These are phyloP conservation scores for Cordyceps militaris DNA, from an alignment of 2,329 filamentous ascomycete genomes.

Conservation along the genomic window DNA sequence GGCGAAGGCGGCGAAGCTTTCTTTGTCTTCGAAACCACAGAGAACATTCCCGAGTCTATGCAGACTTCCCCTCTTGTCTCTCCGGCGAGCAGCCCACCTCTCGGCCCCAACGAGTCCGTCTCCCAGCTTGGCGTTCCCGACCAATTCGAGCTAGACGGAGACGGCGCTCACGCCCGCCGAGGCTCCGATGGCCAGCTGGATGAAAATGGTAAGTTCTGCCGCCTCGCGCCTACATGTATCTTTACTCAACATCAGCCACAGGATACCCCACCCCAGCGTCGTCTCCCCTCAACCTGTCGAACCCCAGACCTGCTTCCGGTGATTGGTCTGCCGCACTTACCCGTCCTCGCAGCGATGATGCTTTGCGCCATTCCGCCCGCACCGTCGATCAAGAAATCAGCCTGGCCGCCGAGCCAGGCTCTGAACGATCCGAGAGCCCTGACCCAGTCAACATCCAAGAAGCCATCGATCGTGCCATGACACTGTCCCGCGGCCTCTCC, in stretches of 20 bases:
- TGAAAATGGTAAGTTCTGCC: conserved; percentile 24
- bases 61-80: conserved; percentile 94
- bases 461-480: conserved; percentile 74
- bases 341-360: conserved; percentile 48
- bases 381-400: conserved; percentile 28
- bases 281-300: conserved; percentile 34
- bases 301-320: conserved; percentile 39
- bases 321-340: conserved; percentile 42
- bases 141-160: conserved; percentile 56
- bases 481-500: conserved; percentile 79
- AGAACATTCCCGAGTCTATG: conserved; percentile 82
- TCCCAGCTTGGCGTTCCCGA: conserved; percentile 58
- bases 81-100: conserved; percentile 76
- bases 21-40: conserved; percentile 94
- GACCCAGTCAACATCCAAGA: conserved; percentile 65
- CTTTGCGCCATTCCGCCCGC: conserved; percentile 43
- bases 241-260: conserved; percentile 20
- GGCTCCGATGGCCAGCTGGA: conserved; percentile 21
- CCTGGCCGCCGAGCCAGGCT: conserved; percentile 34
- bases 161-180: conserved; percentile 4
- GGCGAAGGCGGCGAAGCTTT: conserved; percentile 97
- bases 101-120: conserved; percentile 32
- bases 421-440: conserved; percentile 66
- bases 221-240: not conserved
- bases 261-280: conserved; percentile 47